Evolutionary conservation across 352 stramenopile species (phyloP).

Genomic region (Globisporangium heterothallicum): DNA sequence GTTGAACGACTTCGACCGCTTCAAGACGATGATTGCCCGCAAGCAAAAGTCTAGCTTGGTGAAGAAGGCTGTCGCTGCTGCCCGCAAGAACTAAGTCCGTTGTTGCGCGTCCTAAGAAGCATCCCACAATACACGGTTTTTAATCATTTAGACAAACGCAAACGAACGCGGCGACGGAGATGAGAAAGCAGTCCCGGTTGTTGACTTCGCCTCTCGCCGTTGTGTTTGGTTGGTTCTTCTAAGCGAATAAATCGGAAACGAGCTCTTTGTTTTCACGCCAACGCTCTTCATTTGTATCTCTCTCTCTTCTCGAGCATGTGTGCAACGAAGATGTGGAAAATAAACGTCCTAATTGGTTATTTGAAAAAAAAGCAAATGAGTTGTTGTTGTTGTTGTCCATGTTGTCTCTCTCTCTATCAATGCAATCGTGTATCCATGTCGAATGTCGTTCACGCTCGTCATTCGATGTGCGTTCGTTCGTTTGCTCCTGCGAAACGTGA

Average conservation of each 20-base stretch:
- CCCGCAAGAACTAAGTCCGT: slow-evolving; percentile 72
- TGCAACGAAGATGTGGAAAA: neutral
- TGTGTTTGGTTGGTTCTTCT: slow-evolving; percentile 1
- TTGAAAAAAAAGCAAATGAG: no score
- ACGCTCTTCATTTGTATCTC: neutral
- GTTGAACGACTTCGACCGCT: slow-evolving; percentile 98
- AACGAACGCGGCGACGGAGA: neutral
- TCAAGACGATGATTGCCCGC: slow-evolving; percentile 99
- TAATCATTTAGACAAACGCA: slow-evolving; percentile 12
- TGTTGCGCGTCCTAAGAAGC: neutral
- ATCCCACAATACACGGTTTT: slow-evolving; percentile 11
- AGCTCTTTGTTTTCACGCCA: slow-evolving; percentile 12
- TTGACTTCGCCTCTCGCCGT: no score
- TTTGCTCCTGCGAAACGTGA: no score
- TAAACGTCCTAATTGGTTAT: no score
- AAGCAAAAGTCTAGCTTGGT: slow-evolving; percentile 97
- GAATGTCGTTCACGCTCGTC: no score
- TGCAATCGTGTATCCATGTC: neutral
- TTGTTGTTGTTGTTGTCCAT: no score
- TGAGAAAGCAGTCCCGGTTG: neutral
- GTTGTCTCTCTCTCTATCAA: no score
- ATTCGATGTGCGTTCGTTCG: no score
- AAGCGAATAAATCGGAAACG: slow-evolving; percentile 21
- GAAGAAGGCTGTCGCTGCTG: slow-evolving; percentile 83
- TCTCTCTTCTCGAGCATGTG: neutral